Conservation (phyloP, 148 eudicot species). For the Cornus suecica region DNA sequence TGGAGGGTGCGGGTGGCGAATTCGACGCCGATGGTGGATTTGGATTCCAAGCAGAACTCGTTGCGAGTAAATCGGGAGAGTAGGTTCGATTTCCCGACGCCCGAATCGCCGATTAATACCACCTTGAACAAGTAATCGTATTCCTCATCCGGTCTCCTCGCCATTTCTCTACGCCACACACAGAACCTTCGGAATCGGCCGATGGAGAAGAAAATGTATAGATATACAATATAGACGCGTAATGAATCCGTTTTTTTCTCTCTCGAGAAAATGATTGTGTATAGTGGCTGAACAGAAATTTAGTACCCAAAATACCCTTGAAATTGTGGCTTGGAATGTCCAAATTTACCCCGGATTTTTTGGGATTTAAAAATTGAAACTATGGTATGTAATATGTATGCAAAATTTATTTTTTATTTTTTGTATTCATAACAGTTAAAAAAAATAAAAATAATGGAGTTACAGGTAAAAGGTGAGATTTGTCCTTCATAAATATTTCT, state of each 20-base stretch:
- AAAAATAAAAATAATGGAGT: no score
- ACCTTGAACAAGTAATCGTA: conserved; percentile 63
- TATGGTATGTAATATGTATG: no score
- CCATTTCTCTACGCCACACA: conserved; percentile 20
- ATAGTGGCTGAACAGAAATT: not conserved
- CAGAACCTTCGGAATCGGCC: conserved; percentile 10
- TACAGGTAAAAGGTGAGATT: no score
- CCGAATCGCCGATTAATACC: conserved; percentile 59
- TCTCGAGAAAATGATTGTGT: not conserved
- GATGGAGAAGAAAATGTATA: not conserved
- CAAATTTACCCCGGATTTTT: not conserved
- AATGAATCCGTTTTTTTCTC: no score
- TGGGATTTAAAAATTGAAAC: not conserved
- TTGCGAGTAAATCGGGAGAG: conserved; percentile 58
- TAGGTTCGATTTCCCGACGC: conserved; percentile 54
- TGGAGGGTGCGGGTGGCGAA: conserved; percentile 68
- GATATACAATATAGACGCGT: not conserved
- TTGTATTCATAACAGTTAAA: no score
- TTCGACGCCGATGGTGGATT: conserved; percentile 67
- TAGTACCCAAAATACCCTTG: not conserved
- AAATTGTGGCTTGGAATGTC: not conserved
- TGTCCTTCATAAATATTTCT: no score
- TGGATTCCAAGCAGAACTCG: conserved; percentile 61
- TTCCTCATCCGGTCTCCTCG: conserved; percentile 53
- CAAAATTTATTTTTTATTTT: no score